Base-by-base conservation (phyloP, 2,329 filamentous ascomycete species). In the Colletotrichum godetiae region DNA sequence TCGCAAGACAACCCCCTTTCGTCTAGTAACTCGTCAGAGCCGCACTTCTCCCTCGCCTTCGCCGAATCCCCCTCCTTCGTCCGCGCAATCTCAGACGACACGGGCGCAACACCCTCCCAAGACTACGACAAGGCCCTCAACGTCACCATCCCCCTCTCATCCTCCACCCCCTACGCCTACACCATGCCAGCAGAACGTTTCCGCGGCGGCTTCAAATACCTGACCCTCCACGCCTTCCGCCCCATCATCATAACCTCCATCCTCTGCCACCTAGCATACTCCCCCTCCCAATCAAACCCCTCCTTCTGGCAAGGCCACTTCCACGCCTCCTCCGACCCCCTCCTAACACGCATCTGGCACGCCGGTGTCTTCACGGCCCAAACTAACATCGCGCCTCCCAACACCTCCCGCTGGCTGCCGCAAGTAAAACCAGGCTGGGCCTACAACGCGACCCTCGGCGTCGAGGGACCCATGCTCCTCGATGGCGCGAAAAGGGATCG, bases 401-500 rank as follows among this genome's bases (percentile, higher is more conserved):
- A 76, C 52, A 80, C 79, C 5, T 80, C 80, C 19, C 78, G 81
- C 22, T 77, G 75, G 33, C 75, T 79, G 4, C 79, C 81, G 1
- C 76, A 86, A 84, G 66, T 89, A 52, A 75, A 74, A 12, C 81
- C 80, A 24, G 87, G 85, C 1, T 83, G 81, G 81, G 77, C 76
- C 7, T 81, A 82, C 67, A 79, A 82, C 69, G 79, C 77, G 13
- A 77, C 78, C 0, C 76, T 84, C 33, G 80, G 81, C 8, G 77
- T 78, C 3, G 81, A 79, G 2, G 62, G 76, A 22, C 79, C 81
- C 13, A 79, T 81, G 29, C 80, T 82, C 53, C 80, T 81, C n/a
- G 88, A 90, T 76, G 88, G 88, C 4, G 86, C 88, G 1, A 90
- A 90, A 78, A 83, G 88, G 37, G 88, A 90, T 76, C 82, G 87